Evolutionary conservation across 2,329 filamentous ascomycete species (phyloP), one percentile per base, ranked within the genome.

Genomic region (Talaromyces sp.): DNA sequence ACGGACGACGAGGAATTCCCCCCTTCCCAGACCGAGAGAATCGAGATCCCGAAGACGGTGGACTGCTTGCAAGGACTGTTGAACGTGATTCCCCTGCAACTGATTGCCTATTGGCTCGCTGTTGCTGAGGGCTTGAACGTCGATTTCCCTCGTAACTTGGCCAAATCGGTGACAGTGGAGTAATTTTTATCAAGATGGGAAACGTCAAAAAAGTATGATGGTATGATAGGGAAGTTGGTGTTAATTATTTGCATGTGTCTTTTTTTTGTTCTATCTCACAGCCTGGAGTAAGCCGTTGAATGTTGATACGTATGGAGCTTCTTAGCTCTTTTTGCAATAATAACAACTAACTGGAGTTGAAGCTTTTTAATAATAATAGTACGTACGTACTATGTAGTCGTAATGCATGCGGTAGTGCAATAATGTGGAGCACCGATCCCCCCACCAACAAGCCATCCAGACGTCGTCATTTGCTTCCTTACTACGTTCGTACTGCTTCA

Each of bases 81-180:
- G 73, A 99, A 99, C 79, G 94, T 99, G 72, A 91, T 99, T 68
- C 94, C 94, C 57, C 85, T 99, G 71, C 94, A 99, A 83, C 84
- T 99, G 69, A 97, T 99, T 81, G 91, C 94, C 62, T 99, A 99
- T 85, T 97, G 94, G 93, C 87, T 99, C 66, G 94, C 94, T 58
- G 93, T 99, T 70, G 89, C 89, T 67, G 94, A 96, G 81, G 93
- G 92, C 57, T 83, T 97, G 67, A 97, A 99, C 75, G 94, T 99
- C 62, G 94, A 99, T 76, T 97, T 97, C 86, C 94, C 94, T 61
- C 89, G 94, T 72, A 99, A 99, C 83, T 81, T 99, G 80, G 94
- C 94, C 77, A 99, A 99, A 87, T 96, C 92, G 65, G 94, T 99
- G 66, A 99, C 94, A 65, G 94, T 99, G 68, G 94, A 99, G 86